These are phyloP conservation scores for Sextonia rubra DNA, from an alignment of 164 flowering plant species.

Conservation along the genomic window DNA sequence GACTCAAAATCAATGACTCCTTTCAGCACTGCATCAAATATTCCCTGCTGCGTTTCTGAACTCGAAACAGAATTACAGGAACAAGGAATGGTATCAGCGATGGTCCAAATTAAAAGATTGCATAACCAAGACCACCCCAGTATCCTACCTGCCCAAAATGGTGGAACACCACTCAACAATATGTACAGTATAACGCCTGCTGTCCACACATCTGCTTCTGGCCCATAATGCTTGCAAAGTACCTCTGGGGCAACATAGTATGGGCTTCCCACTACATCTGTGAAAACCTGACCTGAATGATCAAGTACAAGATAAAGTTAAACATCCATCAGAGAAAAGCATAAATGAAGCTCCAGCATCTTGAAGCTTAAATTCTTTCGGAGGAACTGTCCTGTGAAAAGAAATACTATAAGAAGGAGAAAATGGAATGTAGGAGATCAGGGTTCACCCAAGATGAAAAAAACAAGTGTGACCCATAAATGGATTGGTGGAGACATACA, in stretches of 20 bases:
- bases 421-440: background rate
- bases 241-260: conserved; percentile 99
- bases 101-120: background rate
- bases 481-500: background rate
- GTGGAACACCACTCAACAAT: conserved; percentile 97
- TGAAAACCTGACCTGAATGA: conserved; percentile 75
- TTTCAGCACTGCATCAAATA: conserved; percentile 85
- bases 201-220: conserved; percentile 97
- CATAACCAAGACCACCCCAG: background rate
- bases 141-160: conserved; percentile 95
- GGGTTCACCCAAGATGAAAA: background rate
- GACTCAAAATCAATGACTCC: conserved; percentile 94
- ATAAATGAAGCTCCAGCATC: background rate
- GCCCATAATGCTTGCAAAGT: conserved; percentile 90
- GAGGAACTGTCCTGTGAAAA: too few species aligned
- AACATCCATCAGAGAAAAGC: background rate
- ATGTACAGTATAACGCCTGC: conserved; percentile 91
- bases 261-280: conserved; percentile 98
- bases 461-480: background rate
- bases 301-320: conserved; percentile 6
- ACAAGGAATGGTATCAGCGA: background rate
- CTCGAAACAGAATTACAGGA: background rate
- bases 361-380: too few species aligned
- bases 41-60: conserved; percentile 71
- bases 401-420: background rate